Evolutionary conservation across 2,329 filamentous ascomycete genomes (phyloP), one percentile per base, ranked within the genome.

Genomic region (Dactylella cylindrospora): DNA sequence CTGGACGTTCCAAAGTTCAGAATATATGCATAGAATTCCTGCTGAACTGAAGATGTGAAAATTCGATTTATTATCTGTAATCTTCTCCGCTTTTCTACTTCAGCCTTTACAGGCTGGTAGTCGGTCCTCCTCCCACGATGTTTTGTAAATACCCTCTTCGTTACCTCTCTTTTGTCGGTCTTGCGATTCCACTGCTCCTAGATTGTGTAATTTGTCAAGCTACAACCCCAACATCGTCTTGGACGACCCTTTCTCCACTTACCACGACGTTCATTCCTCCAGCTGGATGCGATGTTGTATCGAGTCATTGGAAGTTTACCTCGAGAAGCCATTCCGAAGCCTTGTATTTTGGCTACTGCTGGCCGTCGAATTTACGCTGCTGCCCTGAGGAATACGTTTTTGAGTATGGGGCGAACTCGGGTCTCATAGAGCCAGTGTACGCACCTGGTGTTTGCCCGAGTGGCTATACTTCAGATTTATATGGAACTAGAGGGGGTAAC

Each of bases 301-400:
- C 12, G 3, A 33, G 15, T 8, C 20, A 4, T 17, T 3, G 22
- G 13, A 40, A 5, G 12, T 7, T n/a, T n/a, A n/a, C n/a, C n/a
- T n/a, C n/a, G n/a, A n/a, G n/a, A n/a, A n/a, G n/a, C n/a, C n/a
- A n/a, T n/a, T n/a, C n/a, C n/a, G n/a, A n/a, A n/a, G 17, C 26
- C 1, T 13, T 36, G 9, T 54, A 54, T 23, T 17, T 32, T 25
- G 40, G 32, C 13, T 15, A 38, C 12, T 54, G 50, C 17, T 28
- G 10, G 5, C 15, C 13, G 10, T 23, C 45, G 3, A 25, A 38
- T 39, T 8, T 15, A 12, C n/a, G 26, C 3, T 54, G 50, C 26
- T 54, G 50, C 40, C 50, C 50, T 13, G 10, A 17, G 3, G 41
- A 19, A 36, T 46, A 43, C 10, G n/a, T n/a, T n/a, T 32, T 29